Evolutionary conservation across 1,284 basidiomycete species (phyloP).

Genomic region (Mixia osmundae): DNA sequence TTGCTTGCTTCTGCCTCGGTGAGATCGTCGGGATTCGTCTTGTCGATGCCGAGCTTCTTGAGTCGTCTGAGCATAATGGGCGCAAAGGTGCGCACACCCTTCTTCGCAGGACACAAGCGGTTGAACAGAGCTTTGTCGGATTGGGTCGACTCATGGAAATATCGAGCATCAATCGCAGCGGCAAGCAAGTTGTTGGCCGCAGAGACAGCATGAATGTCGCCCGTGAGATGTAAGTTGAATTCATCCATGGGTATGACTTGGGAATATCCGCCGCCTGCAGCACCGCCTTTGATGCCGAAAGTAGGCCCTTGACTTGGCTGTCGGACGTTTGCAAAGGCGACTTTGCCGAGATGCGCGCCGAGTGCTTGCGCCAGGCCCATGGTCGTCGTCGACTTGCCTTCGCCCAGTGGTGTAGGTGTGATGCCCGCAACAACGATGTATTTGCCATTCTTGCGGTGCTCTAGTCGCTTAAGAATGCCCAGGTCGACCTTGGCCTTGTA

Average conservation of each 20-base stretch:
- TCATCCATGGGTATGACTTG: constrained; percentile 48
- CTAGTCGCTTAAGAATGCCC: constrained; percentile 58
- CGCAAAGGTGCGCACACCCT: constrained; percentile 82
- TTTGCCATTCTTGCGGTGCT: constrained; percentile 74
- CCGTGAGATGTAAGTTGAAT: constrained; percentile 90
- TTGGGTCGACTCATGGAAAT: constrained; percentile 94
- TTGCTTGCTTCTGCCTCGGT: constrained; percentile 75
- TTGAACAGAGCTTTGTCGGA: constrained; percentile 84
- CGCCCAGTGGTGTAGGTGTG: constrained; percentile 89
- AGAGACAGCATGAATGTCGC: constrained; percentile 93
- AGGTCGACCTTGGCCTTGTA: constrained; percentile 97
- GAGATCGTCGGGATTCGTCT: constrained; percentile 75
- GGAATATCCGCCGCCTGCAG: constrained; percentile 93
- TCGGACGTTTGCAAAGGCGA: constrained; percentile 91
- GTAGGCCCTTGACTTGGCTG: constrained; percentile 97
- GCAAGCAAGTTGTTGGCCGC: constrained; percentile 95
- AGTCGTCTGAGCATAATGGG: constrained; percentile 90
- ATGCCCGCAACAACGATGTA: constrained; percentile 94
- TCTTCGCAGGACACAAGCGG: constrained; percentile 76
- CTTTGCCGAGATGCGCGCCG: constrained; percentile 76
- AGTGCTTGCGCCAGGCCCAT: constrained; percentile 93
- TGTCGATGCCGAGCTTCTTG: constrained; percentile 83
- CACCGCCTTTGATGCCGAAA: constrained; percentile 98
- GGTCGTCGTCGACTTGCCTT: constrained; percentile 97
- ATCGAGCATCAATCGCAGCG: constrained; percentile 85